Evolutionary conservation across 2,329 filamentous ascomycete species (phyloP), one percentile per base, ranked within the genome.

Genomic region (Pyricularia grisea): DNA sequence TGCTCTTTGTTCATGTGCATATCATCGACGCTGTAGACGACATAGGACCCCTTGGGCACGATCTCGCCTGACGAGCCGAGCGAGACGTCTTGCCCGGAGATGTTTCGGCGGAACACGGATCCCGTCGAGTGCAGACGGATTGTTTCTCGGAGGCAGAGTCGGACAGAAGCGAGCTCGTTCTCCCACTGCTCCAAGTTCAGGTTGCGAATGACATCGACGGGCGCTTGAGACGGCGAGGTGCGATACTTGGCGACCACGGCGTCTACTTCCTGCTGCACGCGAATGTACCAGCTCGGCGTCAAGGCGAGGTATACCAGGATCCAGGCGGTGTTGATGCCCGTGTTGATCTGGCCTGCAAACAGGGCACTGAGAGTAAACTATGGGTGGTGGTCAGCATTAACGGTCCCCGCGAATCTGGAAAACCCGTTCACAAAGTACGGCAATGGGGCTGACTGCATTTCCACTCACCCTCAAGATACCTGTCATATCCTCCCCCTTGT

Each of bases 281-380:
- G 77, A 12, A 69, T 71, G 50, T 80, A 79, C 87, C 87, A 83
- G 68, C 81, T 69, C 20, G 79, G 75, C 72, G 84, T 74, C 68
- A 80, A 69, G 68, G 84, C 74, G 68, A 89, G 78, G 78, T 84
- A 80, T 74, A 81, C 70, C 71, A 88, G 74, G 70, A 87, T 76
- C 80, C 82, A 87, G 1, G 82, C 81, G 0, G 83, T 82, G 71
- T 85, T 87, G 74, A 86, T 81, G 58, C 84, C 85, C 28, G 78
- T 84, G 75, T 88, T 88, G n/a, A 87, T 72, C 42, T 84, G 77
- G n/a, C 85, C 85, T 1, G 85, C 85, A 73, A 85, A 87, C 3
- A 88, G 76, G 0, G 83, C 77, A 14, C 81, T 81, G n/a, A 87
- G 76, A 42, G 86, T 78, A 74, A 87, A 86, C 23, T 61, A 77